Evolutionary conservation across 1,139 yeast species (phyloP), one percentile per base, ranked within the genome.

Genomic region (Yamadazyma pseudoaaseri): DNA sequence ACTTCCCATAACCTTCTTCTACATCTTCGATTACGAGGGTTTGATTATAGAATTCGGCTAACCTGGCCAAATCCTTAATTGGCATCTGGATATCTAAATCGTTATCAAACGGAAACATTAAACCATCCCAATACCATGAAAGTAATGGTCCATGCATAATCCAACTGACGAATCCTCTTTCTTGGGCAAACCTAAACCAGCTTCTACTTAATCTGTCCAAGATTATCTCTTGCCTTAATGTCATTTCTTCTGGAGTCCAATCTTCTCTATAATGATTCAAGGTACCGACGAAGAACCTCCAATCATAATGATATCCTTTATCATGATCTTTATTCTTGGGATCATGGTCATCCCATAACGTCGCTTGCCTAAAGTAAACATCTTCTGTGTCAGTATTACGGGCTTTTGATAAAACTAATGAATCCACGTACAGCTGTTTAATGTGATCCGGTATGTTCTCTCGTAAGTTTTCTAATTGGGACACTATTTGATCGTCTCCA

Each of bases 211-310:
- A 45, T 27, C 62, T 43, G 29, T 57, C 60, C 27, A 58, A 45
- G 10, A 58, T 56, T 16, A 54, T 51, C 34, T 45, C 48, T 32
- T 51, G 51, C 34, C 56, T 44, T n/a, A 43, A 38, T 18, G 42
- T 41, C 20, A 47, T 38, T 29, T 52, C 57, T 24, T 43, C 45
- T 4, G 41, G 33, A 11, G 39, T 47, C 58, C 58, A 52, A 2
- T 50, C 54, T 12, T 27, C 16, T 23, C 38, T 38, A 17, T 43
- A 37, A 30, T 49, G 45, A 16, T 34, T 40, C 29, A 51, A 44
- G 16, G 52, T 52, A 6, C 83, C 81, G 41, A 70, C 70, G 59
- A 79, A 84, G 47, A 84, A 84, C 35, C 89, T 62, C 75, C 79
- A 77, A 54, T 84, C 90, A 49, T 81, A 80, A 52, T 83, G 92